Base-by-base conservation (phyloP, 2,329 filamentous ascomycete genomes). In the Colletotrichum sojae region DNA sequence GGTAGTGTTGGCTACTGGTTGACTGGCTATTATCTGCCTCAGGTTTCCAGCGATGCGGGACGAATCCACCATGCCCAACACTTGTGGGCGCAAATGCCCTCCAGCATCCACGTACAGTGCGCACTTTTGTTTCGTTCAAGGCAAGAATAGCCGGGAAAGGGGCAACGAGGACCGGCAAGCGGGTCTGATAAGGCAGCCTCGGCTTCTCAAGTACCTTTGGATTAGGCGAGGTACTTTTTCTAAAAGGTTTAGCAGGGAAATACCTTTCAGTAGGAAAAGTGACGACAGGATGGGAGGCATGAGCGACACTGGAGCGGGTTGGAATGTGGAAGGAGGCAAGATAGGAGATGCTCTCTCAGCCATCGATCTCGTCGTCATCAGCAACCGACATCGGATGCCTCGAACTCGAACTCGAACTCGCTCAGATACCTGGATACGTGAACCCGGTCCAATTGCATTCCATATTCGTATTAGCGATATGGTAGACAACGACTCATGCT, bases 271-370 rank as follows among this genome's bases (percentile, higher is more conserved):
- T 31, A 10, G 27, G 8, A 8, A 31, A 31, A 31, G 27, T 8
- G 27, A 31, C 27, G 8, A 31, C 5, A 10, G 27, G 27, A 31
- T 1, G 27, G 27, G 27, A 31, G 27, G 27, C 27, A 31, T 9
- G 27, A 31, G 27, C 27, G 27, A 31, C 27, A 5, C 27, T 31
- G 27, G 65, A 59, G 54, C 60, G 61, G 54, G 46, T 60, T 61
- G 61, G 66, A 40, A 60, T 49, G 62, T 66, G 62, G 55, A 69
- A 69, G 61, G 66, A 60, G 61, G 55, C 55, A 69, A 60, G 66
- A 69, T 48, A 49, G 25, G 66, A 65, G 58, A 63, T 63, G 46
- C 59, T 20, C 12, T 53, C 31, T 25, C 46, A 52, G 31, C 40
- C 16, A 43, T 43, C 13, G 13, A 43, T 36, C 6, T 45, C 43